These are phyloP conservation scores for Lathyrus sativus DNA, from an alignment of 306 rosid genomes.

Conservation along the genomic window DNA sequence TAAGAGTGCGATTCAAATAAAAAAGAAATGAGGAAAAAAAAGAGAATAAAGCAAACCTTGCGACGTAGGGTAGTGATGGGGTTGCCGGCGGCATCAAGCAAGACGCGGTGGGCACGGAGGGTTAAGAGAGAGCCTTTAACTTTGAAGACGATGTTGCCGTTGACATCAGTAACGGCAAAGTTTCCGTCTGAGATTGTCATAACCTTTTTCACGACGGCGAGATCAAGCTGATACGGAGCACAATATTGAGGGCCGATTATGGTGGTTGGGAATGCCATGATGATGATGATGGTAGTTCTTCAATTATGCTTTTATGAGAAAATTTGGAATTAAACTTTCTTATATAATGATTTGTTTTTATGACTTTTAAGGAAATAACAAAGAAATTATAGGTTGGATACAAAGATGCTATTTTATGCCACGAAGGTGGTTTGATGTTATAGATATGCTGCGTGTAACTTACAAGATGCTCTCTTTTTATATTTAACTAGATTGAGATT, in stretches of 20 bases:
- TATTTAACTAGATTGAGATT: not conserved
- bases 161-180: slow-evolving; percentile 51
- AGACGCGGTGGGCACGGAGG: slow-evolving; percentile 42
- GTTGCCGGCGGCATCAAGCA: slow-evolving; percentile 50
- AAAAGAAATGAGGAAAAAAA: not conserved
- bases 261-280: not conserved
- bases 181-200: slow-evolving; percentile 37
- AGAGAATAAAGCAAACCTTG: slow-evolving; percentile 39
- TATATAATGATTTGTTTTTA: not conserved
- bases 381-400: not conserved
- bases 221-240: slow-evolving; percentile 44
- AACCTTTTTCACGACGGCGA: slow-evolving; percentile 49
- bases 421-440: not conserved
- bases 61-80: slow-evolving; percentile 45
- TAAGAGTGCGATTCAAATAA: not conserved
- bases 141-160: slow-evolving; percentile 53
- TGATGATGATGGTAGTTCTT: not conserved
- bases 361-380: no score
- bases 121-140: slow-evolving; percentile 42
- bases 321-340: not conserved
- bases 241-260: slow-evolving; percentile 44
- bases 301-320: not conserved
- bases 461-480: not conserved
- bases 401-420: no score
- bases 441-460: not conserved